Percentiles rank a stretch among this genome's conserved stretches.
Evolutionary conservation across 768 basidiomycete species (phyloP).

Genomic region (Nidularia pulvinata): DNA sequence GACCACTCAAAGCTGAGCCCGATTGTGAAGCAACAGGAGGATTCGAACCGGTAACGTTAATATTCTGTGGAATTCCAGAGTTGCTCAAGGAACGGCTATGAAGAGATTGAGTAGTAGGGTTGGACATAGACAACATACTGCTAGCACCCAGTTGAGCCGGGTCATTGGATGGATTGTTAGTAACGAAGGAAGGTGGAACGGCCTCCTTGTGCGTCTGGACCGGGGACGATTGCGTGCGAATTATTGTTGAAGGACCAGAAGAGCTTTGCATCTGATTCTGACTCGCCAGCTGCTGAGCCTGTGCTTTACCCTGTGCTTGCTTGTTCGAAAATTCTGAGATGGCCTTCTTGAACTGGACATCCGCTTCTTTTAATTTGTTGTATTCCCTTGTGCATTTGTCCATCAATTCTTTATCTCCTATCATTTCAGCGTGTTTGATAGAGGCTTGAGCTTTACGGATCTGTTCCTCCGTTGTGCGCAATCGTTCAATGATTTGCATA

Average conservation of each 20-base stretch:
- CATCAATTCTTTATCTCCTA: slow-evolving; percentile 11
- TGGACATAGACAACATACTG: too few relatives aligned
- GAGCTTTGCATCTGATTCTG: neutral
- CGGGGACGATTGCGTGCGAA: neutral
- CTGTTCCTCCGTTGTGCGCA: slow-evolving; percentile 8
- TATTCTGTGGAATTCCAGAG: neutral
- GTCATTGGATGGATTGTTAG: neutral
- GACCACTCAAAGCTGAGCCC: neutral
- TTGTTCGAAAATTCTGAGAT: slow-evolving; percentile 3
- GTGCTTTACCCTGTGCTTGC: slow-evolving; percentile 5
- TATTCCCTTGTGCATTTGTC: slow-evolving; percentile 11
- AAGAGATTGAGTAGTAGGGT: neutral
- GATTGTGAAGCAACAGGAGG: neutral
- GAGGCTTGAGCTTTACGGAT: slow-evolving; percentile 8
- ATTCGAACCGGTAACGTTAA: neutral
- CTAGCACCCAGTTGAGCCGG: neutral
- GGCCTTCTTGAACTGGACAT: slow-evolving; percentile 6
- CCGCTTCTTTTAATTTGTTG: slow-evolving; percentile 6
- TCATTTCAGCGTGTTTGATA: slow-evolving; percentile 9
- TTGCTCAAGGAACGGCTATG: slow-evolving; percentile 1
- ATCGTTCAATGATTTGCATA: slow-evolving; percentile 6
- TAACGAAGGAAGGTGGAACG: neutral
- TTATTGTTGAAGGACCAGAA: neutral
- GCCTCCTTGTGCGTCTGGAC: neutral
- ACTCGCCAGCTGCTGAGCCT: neutral